Evolutionary conservation across 2,329 filamentous ascomycete genomes (phyloP).

Genomic region (Talaromyces pinophilus): DNA sequence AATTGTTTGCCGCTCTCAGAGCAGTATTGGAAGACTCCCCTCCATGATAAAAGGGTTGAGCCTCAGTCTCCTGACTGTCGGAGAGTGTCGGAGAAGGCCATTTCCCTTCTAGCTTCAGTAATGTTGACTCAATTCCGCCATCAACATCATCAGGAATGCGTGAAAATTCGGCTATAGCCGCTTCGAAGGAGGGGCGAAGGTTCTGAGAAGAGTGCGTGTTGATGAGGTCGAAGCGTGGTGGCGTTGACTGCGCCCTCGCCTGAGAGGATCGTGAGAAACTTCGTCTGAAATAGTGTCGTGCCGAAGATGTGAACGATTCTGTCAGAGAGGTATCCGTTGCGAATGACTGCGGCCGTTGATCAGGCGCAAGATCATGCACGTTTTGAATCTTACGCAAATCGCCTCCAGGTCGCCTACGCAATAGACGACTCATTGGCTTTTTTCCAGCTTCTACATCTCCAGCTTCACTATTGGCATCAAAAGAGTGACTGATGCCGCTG

Average conservation of each 20-base stretch:
- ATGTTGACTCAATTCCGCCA: conserved; percentile 86
- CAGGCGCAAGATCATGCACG: conserved; percentile 61
- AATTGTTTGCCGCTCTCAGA: not conserved
- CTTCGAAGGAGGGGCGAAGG: conserved; percentile 74
- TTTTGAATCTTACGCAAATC: conserved; percentile 70
- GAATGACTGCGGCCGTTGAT: conserved; percentile 38
- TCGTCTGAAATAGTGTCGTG: conserved; percentile 17
- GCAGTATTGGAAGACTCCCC: not conserved
- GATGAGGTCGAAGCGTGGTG: conserved; percentile 43
- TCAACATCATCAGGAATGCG: conserved; percentile 86
- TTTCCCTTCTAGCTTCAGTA: conserved; percentile 88
- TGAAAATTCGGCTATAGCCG: conserved; percentile 81
- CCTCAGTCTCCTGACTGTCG: not conserved
- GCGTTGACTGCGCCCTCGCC: conserved; percentile 23
- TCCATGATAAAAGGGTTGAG: not conserved
- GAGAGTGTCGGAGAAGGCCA: conserved; percentile 45
- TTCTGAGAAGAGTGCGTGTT: conserved; percentile 59
- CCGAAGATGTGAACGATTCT: conserved; percentile 31
- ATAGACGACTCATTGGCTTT: conserved; percentile 51
- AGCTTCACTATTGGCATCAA: conserved; percentile 32
- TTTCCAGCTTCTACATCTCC: conserved; percentile 27
- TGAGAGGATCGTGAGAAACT: conserved; percentile 20
- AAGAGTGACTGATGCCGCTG: conserved; percentile 42
- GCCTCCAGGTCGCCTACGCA: conserved; percentile 73
- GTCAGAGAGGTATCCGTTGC: conserved; percentile 41